Conservation (phyloP, 139 green algal genomes). For the Chlamydomonas asymmetrica region DNA sequence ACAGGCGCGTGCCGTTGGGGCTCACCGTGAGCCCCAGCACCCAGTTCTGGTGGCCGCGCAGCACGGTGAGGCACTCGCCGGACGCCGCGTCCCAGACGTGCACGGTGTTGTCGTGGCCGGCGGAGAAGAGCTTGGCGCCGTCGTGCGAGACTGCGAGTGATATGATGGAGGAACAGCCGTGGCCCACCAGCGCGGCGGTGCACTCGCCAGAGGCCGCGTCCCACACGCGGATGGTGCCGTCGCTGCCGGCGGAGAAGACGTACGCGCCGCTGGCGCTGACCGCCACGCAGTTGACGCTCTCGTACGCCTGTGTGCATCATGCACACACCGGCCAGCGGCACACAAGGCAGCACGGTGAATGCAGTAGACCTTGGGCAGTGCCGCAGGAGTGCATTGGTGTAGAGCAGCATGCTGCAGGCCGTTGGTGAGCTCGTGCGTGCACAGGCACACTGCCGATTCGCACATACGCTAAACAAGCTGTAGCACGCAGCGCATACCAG, state of each 20-base stretch:
- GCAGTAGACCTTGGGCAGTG: not conserved
- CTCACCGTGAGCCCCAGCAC: slow-evolving; percentile 27
- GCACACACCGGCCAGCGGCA: not conserved
- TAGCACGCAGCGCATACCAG: no score
- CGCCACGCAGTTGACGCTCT: not conserved
- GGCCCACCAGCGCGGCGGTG: not conserved
- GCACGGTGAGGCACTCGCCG: not conserved
- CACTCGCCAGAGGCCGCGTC: not conserved
- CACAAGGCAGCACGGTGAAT: not conserved
- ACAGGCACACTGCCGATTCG: no score
- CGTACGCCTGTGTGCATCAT: not conserved
- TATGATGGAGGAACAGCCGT: not conserved
- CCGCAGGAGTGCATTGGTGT: not conserved
- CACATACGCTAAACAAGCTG: no score
- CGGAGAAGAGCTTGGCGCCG: not conserved
- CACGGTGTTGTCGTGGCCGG: not conserved
- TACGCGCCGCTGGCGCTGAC: not conserved
- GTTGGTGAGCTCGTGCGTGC: slow-evolving; percentile 6
- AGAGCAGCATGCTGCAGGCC: not conserved
- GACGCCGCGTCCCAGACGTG: not conserved
- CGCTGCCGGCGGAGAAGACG: not conserved
- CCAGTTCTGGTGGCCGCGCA: slow-evolving; percentile 10
- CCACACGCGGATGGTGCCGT: not conserved
- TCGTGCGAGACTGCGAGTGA: not conserved
- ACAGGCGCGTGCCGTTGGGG: slow-evolving; percentile 36